Evolutionary conservation across 257 asterid genomes (phyloP).

Genomic region (Apocynum venetum): DNA sequence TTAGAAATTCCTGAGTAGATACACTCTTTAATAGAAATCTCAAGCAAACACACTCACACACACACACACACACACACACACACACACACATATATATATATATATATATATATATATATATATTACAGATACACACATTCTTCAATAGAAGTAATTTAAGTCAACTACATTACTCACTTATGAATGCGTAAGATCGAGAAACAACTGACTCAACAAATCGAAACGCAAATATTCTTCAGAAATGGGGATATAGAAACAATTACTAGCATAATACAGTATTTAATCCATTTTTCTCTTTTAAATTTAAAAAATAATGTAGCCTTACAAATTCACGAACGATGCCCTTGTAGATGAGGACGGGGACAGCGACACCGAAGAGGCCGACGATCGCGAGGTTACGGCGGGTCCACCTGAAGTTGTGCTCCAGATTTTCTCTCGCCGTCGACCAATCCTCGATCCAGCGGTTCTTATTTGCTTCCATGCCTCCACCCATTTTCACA

Average conservation of each 20-base stretch:
- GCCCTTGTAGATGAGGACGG: constrained; percentile 75
- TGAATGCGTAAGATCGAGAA: not conserved
- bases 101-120: no score
- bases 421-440: constrained; percentile 83
- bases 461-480: constrained; percentile 78
- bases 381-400: constrained; percentile 84
- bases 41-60: no score
- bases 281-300: not conserved
- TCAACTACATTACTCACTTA: not conserved
- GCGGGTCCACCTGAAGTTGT: constrained; percentile 85
- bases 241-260: not conserved
- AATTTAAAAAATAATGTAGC: not conserved
- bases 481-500: constrained; percentile 84
- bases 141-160: no score
- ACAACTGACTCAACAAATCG: not conserved
- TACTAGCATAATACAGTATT: not conserved
- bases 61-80: not conserved
- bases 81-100: no score
- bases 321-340: constrained; percentile 84
- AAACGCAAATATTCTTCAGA: not conserved
- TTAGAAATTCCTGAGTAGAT: not conserved
- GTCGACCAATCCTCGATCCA: constrained; percentile 85
- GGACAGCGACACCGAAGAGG: constrained; percentile 81
- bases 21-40: no score
- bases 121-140: no score